Base-by-base conservation (phyloP, 768 basidiomycete species). In the Amanita rubescens region DNA sequence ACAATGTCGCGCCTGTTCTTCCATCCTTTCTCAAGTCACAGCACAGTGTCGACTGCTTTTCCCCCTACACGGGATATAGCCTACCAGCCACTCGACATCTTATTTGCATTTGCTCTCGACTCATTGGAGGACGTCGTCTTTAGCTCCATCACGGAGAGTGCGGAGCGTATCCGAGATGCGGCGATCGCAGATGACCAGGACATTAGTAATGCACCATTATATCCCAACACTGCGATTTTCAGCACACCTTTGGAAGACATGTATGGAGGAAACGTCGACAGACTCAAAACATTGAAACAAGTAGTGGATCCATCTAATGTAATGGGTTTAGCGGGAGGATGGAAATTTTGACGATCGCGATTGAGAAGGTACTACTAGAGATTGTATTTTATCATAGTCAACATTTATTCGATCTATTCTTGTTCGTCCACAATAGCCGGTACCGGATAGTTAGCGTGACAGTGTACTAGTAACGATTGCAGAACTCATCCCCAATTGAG, bases 271-370 rank as follows among this genome's bases (percentile, higher is more conserved):
- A 73, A 77, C 51, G 42, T 81, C 5, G 57, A 55, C 20, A 60
- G 55, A 56, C 54, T 79, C 54, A 52, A 58, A 49, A 53, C 37
- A 20, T 64, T 79, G 17, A 74, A 70, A 60, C 53, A 55, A 55
- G 55, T 39, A 47, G 68, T 75, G 49, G 80, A 82, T 60, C 79
- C 79, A 0, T 46, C 62, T 17, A 67, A 74, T 54, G 69, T 80
- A 47, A 81, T 82, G 78, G 70, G 68, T 20, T 69, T 78, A 11
- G 69, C 78, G 11, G 79, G 78, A 11, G 81, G 79, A 15, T 80
- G 71, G 64, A 79, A 78, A 65, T 61, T 74, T 27, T 67, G 56
- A 12, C 15, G 27, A 30, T 9, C 20, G 19, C 3, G 30, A 39
- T 39, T 39, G 32, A 9, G 15, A n/a, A 9, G 3, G 35, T 37